Base-by-base conservation (phyloP, 129 eudicot species). In the Artemisia tridentata region DNA sequence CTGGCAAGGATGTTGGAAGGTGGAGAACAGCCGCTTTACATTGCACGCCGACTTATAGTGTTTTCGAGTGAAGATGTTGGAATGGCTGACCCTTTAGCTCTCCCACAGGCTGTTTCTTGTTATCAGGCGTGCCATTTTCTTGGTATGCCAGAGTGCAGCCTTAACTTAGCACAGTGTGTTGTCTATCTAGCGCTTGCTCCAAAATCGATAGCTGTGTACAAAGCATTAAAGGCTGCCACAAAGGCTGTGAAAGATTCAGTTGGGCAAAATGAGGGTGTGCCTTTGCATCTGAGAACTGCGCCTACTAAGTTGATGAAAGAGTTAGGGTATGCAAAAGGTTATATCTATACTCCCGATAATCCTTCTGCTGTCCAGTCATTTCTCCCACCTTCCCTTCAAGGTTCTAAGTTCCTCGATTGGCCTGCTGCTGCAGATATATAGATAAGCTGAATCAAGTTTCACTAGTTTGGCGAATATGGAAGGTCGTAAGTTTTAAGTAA, bases 51-150 rank as follows among this genome's bases (percentile, higher is more conserved):
- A 49, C 88, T 93, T 19, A 72, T 93, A 34, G 75, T 82, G 79
- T 93, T 89, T 66, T 86, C 98, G 1, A 83, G 95, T 34, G 98
- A 89, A 71, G 98, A 93, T 68, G 90, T 93, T 25, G 98, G 98
- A 20, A 68, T 93, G 67, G 98, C 96, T 7, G 98, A 93, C 64
- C 82, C 98, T 0, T 64, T 58, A 8, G 97, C 98, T 21, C 76
- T 93, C 2, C 25, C 83, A 0, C 96, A 89, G 71, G 97, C 98
- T 9, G 97, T 93, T n/a, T 87, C 95, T 1, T 93, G 97, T 73
- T 84, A 89, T 61, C 97, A 93, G 55, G 97, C 95, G 6, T 93
- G 98, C 46, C 98, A 85, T 80, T 87, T 87, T 81, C 65, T 87
- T 19, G 97, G 98, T 16, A 85, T 89, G 97, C 98, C 98, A 0